A percentile compares a stretch with the other conserved stretches of the same genome.
These are phyloP conservation scores for Erythrobasidium yunnanense DNA, from an alignment of 768 basidiomycete species.

Conservation along the genomic window DNA sequence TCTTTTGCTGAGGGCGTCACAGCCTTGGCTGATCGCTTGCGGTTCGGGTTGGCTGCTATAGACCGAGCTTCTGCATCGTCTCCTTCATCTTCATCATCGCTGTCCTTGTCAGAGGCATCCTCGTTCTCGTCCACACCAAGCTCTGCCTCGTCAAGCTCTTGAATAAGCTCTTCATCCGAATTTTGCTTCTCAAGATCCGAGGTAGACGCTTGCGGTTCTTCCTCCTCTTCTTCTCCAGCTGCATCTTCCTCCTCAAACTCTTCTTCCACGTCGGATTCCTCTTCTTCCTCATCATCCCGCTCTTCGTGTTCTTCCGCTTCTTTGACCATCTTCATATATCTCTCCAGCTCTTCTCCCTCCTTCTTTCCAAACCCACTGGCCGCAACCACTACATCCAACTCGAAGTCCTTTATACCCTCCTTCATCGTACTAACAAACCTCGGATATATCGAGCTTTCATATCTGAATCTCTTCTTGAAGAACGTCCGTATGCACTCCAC, in stretches of 20 bases:
- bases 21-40: background rate
- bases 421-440: conserved; percentile 58
- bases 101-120: conserved; percentile 28
- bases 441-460: conserved; percentile 81
- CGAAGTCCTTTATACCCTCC: conserved; percentile 52
- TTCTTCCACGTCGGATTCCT: conserved; percentile 29
- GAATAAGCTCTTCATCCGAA: conserved; percentile 33
- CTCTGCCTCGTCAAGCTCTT: too few species aligned
- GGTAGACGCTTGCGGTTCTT: background rate
- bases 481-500: conserved; percentile 91
- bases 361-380: conserved; percentile 67
- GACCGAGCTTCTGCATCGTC: conserved; percentile 33
- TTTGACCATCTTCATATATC: conserved; percentile 57
- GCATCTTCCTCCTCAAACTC: conserved; percentile 26
- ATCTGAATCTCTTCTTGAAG: conserved; percentile 79
- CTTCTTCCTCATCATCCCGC: conserved; percentile 28
- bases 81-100: conserved; percentile 30
- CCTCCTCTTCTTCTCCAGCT: conserved; percentile 19
- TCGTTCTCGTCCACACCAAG: too few species aligned
- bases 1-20: background rate
- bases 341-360: conserved; percentile 16
- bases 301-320: conserved; percentile 35
- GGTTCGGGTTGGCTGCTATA: conserved; percentile 9
- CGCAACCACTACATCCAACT: conserved; percentile 77
- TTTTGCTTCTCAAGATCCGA: conserved; percentile 7